A percentile compares a stretch with the other conserved stretches of the same genome.
Conservation (phyloP, 768 basidiomycete species). For the Glaciozyma martinii region DNA sequence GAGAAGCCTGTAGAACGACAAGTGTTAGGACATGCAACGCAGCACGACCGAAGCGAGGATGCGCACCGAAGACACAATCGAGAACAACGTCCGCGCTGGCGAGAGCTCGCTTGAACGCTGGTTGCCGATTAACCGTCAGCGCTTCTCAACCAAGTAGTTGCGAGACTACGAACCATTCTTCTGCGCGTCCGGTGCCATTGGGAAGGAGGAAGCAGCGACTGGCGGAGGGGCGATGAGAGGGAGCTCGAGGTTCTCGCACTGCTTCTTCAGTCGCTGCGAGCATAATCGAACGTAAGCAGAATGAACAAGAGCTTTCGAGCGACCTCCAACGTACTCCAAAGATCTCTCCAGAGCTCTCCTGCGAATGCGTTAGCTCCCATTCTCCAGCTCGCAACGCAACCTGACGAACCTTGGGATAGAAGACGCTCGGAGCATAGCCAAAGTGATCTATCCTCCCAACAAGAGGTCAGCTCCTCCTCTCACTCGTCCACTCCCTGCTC, state of each 20-base stretch:
- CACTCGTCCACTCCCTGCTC: constrained; percentile 24
- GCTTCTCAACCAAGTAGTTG: no score
- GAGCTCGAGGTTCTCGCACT: constrained; percentile 84
- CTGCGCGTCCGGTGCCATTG: constrained; percentile 46
- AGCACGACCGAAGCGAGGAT: background rate
- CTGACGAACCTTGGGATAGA: constrained; percentile 73
- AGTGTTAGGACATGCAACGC: no score
- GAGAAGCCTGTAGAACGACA: constrained; percentile 56
- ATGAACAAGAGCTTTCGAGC: background rate
- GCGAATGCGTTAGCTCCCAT: background rate
- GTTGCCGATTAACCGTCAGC: background rate
- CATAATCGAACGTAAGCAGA: background rate
- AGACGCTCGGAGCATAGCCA: constrained; percentile 78
- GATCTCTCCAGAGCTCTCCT: constrained; percentile 88
- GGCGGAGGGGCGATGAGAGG: constrained; percentile 45
- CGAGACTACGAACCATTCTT: no score
- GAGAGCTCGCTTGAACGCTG: constrained; percentile 29
- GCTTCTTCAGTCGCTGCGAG: constrained; percentile 62
- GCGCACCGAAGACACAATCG: constrained; percentile 77
- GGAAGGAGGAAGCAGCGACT: constrained; percentile 44
- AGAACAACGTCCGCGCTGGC: constrained; percentile 60
- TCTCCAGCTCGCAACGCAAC: constrained; percentile 1
- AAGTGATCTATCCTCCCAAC: constrained; percentile 65
- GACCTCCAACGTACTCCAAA: constrained; percentile 54
- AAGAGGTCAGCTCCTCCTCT: no score